phyloP scores from a whole-genome alignment of 2,329 filamentous ascomycete species.

The Teratosphaeria viscida region DNA sequence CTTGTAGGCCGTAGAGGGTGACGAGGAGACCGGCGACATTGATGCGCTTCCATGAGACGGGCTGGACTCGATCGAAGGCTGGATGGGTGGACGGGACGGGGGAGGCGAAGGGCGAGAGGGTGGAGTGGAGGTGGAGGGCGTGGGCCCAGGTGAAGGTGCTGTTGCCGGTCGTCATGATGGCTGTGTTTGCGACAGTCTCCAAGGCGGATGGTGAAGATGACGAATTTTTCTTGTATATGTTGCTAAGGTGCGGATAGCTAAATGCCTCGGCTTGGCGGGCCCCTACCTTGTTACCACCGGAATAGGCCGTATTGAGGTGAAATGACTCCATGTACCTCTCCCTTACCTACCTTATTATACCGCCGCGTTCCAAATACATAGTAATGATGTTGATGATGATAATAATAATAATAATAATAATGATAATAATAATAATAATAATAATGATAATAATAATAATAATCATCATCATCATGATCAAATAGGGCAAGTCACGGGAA shows the following conservation, averaged over 20 bases:
- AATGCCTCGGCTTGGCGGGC: background rate
- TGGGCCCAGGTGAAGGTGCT: slow-evolving; percentile 24
- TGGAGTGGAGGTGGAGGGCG: slow-evolving; percentile 21
- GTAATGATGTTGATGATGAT: background rate
- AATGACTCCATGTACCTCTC: no score
- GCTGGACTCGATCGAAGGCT: slow-evolving; percentile 19
- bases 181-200: background rate
- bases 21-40: slow-evolving; percentile 69
- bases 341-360: no score
- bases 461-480: no score
- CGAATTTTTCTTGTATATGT: no score
- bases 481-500: no score
- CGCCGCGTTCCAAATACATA: background rate
- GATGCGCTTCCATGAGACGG: slow-evolving; percentile 54
- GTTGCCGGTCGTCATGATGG: slow-evolving; percentile 11
- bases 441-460: background rate
- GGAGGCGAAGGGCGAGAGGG: slow-evolving; percentile 22
- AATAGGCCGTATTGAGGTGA: no score
- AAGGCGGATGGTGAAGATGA: no score
- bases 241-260: no score
- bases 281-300: no score
- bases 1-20: slow-evolving; percentile 69
- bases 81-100: slow-evolving; percentile 21
- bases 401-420: background rate
- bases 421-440: background rate